A percentile compares a stretch with the other conserved stretches of the same genome.
phyloP scores from a whole-genome alignment of 2,329 filamentous ascomycete species.

The Sarocladium oryzae region DNA sequence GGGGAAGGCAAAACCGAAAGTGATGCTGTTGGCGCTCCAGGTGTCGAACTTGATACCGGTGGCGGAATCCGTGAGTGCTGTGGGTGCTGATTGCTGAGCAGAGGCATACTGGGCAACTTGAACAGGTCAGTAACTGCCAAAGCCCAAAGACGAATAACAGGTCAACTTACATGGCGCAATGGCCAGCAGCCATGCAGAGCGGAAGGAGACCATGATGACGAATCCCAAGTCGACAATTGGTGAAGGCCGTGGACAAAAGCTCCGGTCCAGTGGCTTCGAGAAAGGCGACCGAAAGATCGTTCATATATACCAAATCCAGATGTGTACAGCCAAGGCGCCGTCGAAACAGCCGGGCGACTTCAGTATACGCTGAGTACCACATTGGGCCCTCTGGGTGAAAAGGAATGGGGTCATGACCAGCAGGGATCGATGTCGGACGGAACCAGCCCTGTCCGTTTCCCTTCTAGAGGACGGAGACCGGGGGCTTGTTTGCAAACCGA shows the following conservation, averaged over 20 bases:
- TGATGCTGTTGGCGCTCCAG: slow-evolving; percentile 38
- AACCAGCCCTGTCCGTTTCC: slow-evolving; percentile 9
- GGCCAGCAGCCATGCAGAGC: slow-evolving; percentile 11
- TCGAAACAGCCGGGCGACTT: neutral
- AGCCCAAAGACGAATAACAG: neutral
- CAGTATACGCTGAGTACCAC: neutral
- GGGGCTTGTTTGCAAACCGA: neutral
- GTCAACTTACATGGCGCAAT: slow-evolving; percentile 14
- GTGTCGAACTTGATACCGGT: slow-evolving; percentile 50
- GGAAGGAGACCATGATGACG: slow-evolving; percentile 11
- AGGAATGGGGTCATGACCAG: neutral
- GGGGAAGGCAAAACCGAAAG: slow-evolving; percentile 50
- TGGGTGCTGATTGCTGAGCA: slow-evolving; percentile 14
- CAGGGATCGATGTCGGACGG: slow-evolving; percentile 9
- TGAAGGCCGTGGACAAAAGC: slow-evolving; percentile 4
- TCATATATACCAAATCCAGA: slow-evolving; percentile 2
- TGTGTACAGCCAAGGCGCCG: neutral
- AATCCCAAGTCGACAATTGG: slow-evolving; percentile 8
- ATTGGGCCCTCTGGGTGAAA: slow-evolving; percentile 1
- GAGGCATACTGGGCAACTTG: slow-evolving; percentile 11
- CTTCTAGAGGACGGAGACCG: slow-evolving; percentile 9
- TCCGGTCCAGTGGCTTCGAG: neutral
- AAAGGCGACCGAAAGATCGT: neutral
- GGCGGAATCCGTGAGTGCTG: slow-evolving; percentile 34
- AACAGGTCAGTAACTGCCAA: neutral